Conservation (phyloP, 2,329 filamentous ascomycete genomes). For the Chlorencoelia australis region DNA sequence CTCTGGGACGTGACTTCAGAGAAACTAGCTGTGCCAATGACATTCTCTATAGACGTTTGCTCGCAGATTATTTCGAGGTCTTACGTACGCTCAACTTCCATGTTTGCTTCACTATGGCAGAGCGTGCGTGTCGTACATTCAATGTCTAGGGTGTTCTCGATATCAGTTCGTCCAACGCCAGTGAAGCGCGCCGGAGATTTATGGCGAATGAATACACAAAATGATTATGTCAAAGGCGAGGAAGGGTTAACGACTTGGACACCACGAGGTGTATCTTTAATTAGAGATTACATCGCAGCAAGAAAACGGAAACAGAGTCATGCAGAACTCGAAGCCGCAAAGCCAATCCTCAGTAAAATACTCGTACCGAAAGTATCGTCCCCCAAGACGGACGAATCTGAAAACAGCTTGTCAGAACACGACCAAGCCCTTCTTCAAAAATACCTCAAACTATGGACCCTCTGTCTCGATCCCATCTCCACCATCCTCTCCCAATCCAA, state of each 20-base stretch:
- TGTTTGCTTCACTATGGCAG: slow-evolving; percentile 82
- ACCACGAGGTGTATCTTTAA: slow-evolving; percentile 78
- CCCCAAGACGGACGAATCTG: slow-evolving; percentile 7
- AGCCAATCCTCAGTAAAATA: slow-evolving; percentile 54
- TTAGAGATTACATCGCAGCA: slow-evolving; percentile 74
- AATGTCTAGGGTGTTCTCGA: slow-evolving; percentile 74
- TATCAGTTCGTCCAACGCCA: slow-evolving; percentile 76
- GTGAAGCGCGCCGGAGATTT: slow-evolving; percentile 88
- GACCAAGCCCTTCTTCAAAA: slow-evolving; percentile 32
- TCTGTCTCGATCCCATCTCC: slow-evolving; percentile 25
- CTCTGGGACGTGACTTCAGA: slow-evolving; percentile 78
- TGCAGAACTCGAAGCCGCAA: slow-evolving; percentile 69
- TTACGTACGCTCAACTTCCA: slow-evolving; percentile 75
- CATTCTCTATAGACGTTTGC: slow-evolving; percentile 70
- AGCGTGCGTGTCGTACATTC: slow-evolving; percentile 79
- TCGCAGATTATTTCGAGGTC: slow-evolving; percentile 76
- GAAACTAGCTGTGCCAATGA: slow-evolving; percentile 79
- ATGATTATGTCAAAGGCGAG: slow-evolving; percentile 94
- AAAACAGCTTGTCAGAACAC: slow-evolving; percentile 21
- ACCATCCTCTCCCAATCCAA: slow-evolving; percentile 49
- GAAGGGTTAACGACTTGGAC: slow-evolving; percentile 78
- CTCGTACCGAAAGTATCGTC: slow-evolving; percentile 22
- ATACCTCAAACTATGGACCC: slow-evolving; percentile 26
- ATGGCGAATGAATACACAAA: slow-evolving; percentile 91
- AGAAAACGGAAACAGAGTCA: slow-evolving; percentile 65